Percentiles rank a stretch among this genome's conserved stretches.
Conservation (phyloP, 2,329 filamentous ascomycete species). For the Cladorrhinum sp. region DNA sequence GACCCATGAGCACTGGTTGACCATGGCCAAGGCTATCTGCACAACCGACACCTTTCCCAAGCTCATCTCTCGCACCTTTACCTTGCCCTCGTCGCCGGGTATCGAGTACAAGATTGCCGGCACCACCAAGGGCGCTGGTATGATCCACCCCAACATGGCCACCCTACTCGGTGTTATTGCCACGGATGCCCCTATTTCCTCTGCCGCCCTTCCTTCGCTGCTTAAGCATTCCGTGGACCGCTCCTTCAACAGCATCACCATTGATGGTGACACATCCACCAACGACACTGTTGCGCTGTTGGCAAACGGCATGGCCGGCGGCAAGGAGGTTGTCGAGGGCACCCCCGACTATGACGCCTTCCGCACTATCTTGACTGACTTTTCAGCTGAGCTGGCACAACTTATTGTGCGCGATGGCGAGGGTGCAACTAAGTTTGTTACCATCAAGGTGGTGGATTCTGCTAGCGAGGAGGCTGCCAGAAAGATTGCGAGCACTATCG, state of each 20-base stretch:
- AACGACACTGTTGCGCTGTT: constrained; percentile 94
- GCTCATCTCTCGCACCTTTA: constrained; percentile 80
- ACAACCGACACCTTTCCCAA: constrained; percentile 99
- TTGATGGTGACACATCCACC: constrained; percentile 95
- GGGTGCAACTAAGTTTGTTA: constrained; percentile 97
- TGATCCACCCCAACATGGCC: constrained; percentile 99
- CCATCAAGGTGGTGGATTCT: constrained; percentile 77
- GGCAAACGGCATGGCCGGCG: constrained; percentile 91
- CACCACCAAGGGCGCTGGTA: constrained; percentile 96
- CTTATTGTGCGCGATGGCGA: constrained; percentile 95
- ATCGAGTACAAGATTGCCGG: constrained; percentile 82
- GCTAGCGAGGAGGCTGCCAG: constrained; percentile 67
- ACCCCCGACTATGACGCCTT: constrained; percentile 67
- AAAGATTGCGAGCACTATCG: constrained; percentile 81
- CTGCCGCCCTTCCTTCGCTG: constrained; percentile 63
- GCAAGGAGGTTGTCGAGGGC: constrained; percentile 55
- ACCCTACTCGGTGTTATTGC: constrained; percentile 88
- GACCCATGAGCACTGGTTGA: constrained; percentile 82
- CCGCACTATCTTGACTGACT: constrained; percentile 66
- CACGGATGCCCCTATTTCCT: constrained; percentile 80
- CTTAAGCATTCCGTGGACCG: constrained; percentile 72
- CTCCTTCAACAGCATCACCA: constrained; percentile 95
- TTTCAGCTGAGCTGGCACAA: constrained; percentile 81
- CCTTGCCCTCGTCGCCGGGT: constrained; percentile 72
- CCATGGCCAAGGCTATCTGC: constrained; percentile 86